phyloP scores from a whole-genome alignment of 164 flowering plant species.

The Chimonanthus praecox region DNA sequence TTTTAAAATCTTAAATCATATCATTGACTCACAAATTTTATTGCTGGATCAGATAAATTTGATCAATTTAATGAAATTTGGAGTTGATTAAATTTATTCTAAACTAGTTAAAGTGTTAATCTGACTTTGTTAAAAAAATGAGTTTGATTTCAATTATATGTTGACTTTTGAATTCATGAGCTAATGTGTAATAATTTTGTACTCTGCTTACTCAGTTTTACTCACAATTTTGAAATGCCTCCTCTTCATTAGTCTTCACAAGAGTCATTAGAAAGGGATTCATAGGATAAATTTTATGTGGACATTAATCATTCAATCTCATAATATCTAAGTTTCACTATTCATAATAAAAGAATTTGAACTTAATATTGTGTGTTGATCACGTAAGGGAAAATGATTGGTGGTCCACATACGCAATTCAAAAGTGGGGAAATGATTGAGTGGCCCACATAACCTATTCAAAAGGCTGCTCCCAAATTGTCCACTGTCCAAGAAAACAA shows the following conservation, averaged over 20 bases:
- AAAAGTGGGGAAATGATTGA: constrained; percentile 13
- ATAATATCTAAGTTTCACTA: background rate
- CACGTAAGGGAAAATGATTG: too few species aligned
- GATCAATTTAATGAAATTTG: too few species aligned
- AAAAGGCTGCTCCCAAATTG: background rate
- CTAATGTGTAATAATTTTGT: background rate
- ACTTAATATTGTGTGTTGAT: background rate
- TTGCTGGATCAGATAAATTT: too few species aligned
- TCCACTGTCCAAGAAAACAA: background rate
- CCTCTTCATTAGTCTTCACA: background rate
- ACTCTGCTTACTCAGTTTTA: too few species aligned
- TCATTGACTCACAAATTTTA: too few species aligned
- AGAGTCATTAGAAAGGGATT: background rate
- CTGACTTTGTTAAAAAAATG: background rate
- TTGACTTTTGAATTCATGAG: background rate
- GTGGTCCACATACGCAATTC: background rate
- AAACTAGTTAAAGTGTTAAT: too few species aligned
- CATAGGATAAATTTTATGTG: background rate
- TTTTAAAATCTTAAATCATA: too few species aligned
- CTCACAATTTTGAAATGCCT: too few species aligned
- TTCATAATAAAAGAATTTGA: background rate
- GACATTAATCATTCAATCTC: background rate
- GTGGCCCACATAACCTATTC: constrained; percentile 3
- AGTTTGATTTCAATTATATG: too few species aligned
- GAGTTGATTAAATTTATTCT: too few species aligned